phyloP scores from a whole-genome alignment of 1,284 basidiomycete genomes.

The Melampsora abietis-canadensis region DNA sequence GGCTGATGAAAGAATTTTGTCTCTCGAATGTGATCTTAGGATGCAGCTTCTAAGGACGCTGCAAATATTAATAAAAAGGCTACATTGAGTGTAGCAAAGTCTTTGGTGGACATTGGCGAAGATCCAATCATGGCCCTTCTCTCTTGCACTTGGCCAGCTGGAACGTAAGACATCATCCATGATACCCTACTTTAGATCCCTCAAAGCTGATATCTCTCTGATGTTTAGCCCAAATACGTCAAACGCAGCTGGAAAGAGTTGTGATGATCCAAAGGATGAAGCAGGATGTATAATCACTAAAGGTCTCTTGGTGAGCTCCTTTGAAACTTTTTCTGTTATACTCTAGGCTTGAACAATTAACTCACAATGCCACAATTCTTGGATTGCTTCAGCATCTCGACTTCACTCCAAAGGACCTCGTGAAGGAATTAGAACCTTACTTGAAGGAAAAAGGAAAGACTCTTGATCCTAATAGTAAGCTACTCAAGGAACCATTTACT shows the following conservation, averaged over 20 bases:
- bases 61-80: conserved; percentile 18
- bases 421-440: neutral
- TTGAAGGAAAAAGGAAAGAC: neutral
- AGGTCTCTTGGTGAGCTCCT: conserved; percentile 11
- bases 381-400: neutral
- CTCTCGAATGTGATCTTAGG: neutral
- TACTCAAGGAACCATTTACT: neutral
- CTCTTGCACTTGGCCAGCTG: conserved; percentile 14
- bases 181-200: neutral
- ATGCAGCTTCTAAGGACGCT: conserved; percentile 17
- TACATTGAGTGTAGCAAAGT: conserved; percentile 12
- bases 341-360: neutral
- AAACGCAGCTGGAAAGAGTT: conserved; percentile 8
- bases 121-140: conserved; percentile 6
- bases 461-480: neutral
- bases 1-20: neutral
- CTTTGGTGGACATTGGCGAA: conserved; percentile 14
- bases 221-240: conserved; percentile 13
- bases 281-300: conserved; percentile 32
- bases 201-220: conserved; percentile 2
- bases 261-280: conserved; percentile 12
- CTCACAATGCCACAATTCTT: neutral
- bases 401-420: neutral
- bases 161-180: neutral
- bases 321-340: neutral